Evolutionary conservation across 2,329 filamentous ascomycete genomes (phyloP).

Genomic region (Aspergillus chevalieri): DNA sequence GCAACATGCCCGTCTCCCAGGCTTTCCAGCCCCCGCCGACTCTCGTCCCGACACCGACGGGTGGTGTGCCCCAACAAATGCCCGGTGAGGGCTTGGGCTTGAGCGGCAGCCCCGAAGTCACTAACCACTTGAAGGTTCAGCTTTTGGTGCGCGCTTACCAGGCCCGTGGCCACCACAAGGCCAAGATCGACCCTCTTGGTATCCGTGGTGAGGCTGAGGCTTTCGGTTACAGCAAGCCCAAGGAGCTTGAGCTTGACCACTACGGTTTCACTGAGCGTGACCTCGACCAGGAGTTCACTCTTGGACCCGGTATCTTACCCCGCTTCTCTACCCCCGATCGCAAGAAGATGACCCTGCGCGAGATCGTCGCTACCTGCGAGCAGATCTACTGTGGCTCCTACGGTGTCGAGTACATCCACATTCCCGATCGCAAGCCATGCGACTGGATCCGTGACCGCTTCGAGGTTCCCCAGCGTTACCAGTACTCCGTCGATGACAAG

Average conservation of each 20-base stretch:
- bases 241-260: conserved; percentile 86
- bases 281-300: conserved; percentile 80
- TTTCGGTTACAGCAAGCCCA: conserved; percentile 80
- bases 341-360: conserved; percentile 92
- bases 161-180: conserved; percentile 96
- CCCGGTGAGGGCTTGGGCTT: conserved; percentile 62
- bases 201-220: conserved; percentile 81
- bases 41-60: conserved; percentile 74
- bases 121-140: conserved; percentile 97
- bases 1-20: conserved; percentile 94
- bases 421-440: conserved; percentile 93
- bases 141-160: conserved; percentile 95
- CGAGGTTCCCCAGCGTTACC: conserved; percentile 90
- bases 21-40: conserved; percentile 95
- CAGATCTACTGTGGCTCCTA: conserved; percentile 96
- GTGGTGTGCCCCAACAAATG: conserved; percentile 67
- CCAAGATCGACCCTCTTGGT: conserved; percentile 90
- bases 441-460: conserved; percentile 96
- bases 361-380: conserved; percentile 91
- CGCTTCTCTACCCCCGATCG: conserved; percentile 82
- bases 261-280: conserved; percentile 95
- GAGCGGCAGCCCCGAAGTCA: conserved; percentile 71
- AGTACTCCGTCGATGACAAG: conserved; percentile 98
- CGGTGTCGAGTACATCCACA: conserved; percentile 97
- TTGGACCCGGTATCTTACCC: conserved; percentile 91